Conservation (phyloP, 1,284 basidiomycete species). For the Uromyces viciae-fabae region DNA sequence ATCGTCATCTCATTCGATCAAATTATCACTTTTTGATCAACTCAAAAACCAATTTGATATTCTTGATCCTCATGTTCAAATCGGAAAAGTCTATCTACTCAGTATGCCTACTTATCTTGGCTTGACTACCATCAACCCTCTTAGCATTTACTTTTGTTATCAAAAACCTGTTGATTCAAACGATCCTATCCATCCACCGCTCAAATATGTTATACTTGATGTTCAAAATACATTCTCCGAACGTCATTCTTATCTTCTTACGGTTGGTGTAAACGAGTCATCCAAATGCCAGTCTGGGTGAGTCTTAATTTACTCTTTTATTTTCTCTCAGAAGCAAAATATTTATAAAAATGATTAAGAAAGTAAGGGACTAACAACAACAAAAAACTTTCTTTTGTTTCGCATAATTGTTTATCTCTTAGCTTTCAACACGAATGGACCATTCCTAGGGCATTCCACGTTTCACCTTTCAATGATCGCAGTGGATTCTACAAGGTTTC, state of each 20-base stretch:
- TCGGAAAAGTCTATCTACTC: conserved; percentile 62
- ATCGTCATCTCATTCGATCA: conserved; percentile 24
- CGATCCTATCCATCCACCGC: conserved; percentile 47
- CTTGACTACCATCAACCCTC: conserved; percentile 69
- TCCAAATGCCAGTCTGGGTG: conserved; percentile 57
- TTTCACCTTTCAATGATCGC: conserved; percentile 75
- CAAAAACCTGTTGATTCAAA: background rate
- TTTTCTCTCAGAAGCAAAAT: too few relatives aligned
- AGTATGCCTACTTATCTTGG: conserved; percentile 71
- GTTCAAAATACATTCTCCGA: conserved; percentile 77
- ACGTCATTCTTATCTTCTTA: conserved; percentile 62
- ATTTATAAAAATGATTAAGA: too few relatives aligned
- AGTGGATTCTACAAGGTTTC: conserved; percentile 65
- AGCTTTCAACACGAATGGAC: conserved; percentile 69
- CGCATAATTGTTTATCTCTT: background rate
- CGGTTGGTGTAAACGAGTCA: conserved; percentile 59
- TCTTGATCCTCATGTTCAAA: conserved; percentile 49
- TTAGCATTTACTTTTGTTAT: conserved; percentile 71
- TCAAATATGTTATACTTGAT: conserved; percentile 65
- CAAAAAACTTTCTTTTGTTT: too few relatives aligned
- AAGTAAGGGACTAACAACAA: too few relatives aligned
- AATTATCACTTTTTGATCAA: conserved; percentile 5
- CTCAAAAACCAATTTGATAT: conserved; percentile 24
- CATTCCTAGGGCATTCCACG: conserved; percentile 69
- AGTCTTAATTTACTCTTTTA: background rate